Conservation (phyloP, 306 rosid genomes). For the Casuarina glauca region DNA sequence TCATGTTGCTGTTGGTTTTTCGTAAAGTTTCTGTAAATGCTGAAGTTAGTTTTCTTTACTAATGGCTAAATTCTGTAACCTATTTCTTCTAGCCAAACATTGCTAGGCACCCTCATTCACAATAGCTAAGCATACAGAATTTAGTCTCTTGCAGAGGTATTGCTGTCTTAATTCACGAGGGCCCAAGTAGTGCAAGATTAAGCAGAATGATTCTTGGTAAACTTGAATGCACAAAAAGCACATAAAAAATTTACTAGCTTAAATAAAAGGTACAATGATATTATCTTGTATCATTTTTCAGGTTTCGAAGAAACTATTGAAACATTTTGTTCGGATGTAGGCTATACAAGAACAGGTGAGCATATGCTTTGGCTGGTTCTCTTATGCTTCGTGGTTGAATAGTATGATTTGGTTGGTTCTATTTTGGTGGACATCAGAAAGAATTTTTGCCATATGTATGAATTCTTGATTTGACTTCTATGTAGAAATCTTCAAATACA, state of each 20-base stretch:
- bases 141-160: not conserved
- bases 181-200: not conserved
- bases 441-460: not conserved
- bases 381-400: conserved; percentile 20
- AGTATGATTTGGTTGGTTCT: conserved; percentile 7
- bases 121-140: not conserved
- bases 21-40: not conserved
- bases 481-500: conserved; percentile 22
- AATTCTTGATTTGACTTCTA: not conserved
- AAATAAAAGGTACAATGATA: conserved; percentile 6
- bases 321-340: conserved; percentile 69
- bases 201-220: not conserved
- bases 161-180: not conserved
- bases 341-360: conserved; percentile 81
- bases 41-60: not conserved
- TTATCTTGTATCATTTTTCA: conserved; percentile 31
- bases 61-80: not conserved
- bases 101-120: not conserved
- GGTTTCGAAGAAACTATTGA: conserved; percentile 72
- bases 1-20: not conserved
- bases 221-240: conserved; percentile 1
- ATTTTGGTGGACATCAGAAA: not conserved
- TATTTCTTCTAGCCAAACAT: not conserved
- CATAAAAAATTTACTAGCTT: not conserved
- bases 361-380: conserved; percentile 5